Percentiles rank a stretch among this genome's conserved stretches.
Conservation (phyloP, 78 protist species). For the Creolimax fragrantissima region DNA sequence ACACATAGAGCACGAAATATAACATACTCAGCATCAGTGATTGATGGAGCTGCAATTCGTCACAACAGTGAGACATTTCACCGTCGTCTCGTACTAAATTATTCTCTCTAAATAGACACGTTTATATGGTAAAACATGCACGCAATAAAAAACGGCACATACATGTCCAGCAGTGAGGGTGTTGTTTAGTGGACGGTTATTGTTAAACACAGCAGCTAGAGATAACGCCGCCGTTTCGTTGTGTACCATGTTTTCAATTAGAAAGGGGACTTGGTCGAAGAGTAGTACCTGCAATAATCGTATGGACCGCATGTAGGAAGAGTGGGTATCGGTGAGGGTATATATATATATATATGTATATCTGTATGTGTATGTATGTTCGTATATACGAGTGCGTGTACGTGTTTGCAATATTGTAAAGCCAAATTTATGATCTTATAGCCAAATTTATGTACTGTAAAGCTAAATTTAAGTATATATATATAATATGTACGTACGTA, state of each 20-base stretch:
- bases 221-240: background rate
- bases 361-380: background rate
- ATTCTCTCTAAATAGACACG: too few species aligned
- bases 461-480: background rate
- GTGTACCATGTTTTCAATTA: background rate
- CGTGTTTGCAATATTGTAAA: background rate
- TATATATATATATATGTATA: background rate
- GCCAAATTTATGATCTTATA: background rate
- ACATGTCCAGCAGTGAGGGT: background rate
- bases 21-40: too few species aligned
- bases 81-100: too few species aligned
- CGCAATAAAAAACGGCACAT: too few species aligned
- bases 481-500: background rate
- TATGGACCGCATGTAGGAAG: too few species aligned
- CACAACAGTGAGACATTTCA: too few species aligned
- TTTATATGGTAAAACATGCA: too few species aligned
- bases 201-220: background rate
- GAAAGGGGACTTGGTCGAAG: background rate
- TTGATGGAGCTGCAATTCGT: too few species aligned
- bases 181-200: background rate
- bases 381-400: background rate
- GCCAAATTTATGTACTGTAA: too few species aligned
- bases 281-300: background rate
- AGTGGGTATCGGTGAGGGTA: too few species aligned
- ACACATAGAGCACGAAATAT: too few species aligned